phyloP scores from a whole-genome alignment of 2,329 filamentous ascomycete genomes.

The Aphanocladium album region DNA sequence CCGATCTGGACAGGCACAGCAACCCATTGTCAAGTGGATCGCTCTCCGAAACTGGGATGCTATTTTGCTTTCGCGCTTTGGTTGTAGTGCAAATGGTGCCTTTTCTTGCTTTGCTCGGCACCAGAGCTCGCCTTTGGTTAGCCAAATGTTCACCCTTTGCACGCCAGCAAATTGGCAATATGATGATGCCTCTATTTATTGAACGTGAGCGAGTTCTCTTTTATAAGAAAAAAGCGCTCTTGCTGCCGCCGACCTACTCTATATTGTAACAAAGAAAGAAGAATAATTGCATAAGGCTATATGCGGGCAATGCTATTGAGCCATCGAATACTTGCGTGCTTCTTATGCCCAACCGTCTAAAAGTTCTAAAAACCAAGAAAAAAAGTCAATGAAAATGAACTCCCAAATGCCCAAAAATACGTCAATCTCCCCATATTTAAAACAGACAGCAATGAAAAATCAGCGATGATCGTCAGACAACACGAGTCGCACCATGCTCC shows the following conservation, averaged over 20 bases:
- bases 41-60: background rate
- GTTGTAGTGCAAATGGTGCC: too few species aligned
- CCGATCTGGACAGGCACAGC: background rate
- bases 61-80: background rate
- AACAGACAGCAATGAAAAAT: background rate
- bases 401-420: background rate
- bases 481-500: background rate
- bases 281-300: background rate
- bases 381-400: background rate
- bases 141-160: too few species aligned
- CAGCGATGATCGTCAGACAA: background rate
- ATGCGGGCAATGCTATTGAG: background rate
- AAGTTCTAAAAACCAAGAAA: background rate
- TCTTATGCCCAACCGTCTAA: slow-evolving; percentile 8
- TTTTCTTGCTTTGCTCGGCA: background rate
- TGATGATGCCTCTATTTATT: background rate
- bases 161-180: too few species aligned
- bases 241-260: background rate
- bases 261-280: background rate
- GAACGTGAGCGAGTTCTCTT: background rate
- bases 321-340: background rate
- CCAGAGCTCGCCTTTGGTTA: too few species aligned
- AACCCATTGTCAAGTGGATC: background rate
- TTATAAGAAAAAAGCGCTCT: background rate
- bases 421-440: background rate